These are phyloP conservation scores for Polychytrium aggregatum DNA, from an alignment of 192 early-diverging fungal species.

Conservation along the genomic window DNA sequence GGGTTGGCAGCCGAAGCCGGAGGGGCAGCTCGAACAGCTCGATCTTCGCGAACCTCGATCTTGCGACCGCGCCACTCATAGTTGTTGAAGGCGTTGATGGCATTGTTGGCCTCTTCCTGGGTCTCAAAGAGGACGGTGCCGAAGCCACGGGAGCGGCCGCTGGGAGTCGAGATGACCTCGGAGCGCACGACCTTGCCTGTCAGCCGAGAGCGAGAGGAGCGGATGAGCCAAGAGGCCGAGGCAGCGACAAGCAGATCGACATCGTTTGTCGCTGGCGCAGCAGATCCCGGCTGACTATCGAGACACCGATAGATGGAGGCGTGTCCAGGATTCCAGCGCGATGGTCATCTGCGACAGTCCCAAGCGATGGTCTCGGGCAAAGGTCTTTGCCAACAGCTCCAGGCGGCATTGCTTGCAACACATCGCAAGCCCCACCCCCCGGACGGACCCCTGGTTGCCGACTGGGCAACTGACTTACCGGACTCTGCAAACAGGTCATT, in stretches of 20 bases:
- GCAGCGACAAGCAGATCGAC: not conserved
- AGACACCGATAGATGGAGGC: not conserved
- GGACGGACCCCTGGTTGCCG: too few relatives aligned
- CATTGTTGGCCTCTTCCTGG: conserved; percentile 26
- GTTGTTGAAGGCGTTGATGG: conserved; percentile 32
- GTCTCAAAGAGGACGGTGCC: conserved; percentile 33
- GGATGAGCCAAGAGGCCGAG: not conserved
- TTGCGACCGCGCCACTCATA: conserved; percentile 36
- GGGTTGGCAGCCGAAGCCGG: conserved; percentile 5
- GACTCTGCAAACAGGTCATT: conserved; percentile 26
- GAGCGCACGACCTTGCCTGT: conserved; percentile 32
- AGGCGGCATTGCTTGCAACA: too few relatives aligned
- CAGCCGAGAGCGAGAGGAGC: not conserved
- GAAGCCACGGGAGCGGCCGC: conserved; percentile 31
- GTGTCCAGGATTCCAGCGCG: conserved; percentile 8
- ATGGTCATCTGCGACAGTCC: conserved; percentile 28
- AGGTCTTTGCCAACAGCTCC: too few relatives aligned
- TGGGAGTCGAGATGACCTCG: conserved; percentile 20
- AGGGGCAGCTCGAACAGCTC: conserved; percentile 10
- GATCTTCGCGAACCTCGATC: conserved; percentile 35
- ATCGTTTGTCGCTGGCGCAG: not conserved
- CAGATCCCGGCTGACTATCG: conserved; percentile 1
- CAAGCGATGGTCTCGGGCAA: too few relatives aligned
- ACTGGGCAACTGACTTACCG: too few relatives aligned
- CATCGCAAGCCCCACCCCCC: too few relatives aligned